Conservation (phyloP, 768 basidiomycete species). For the Amanita exitialis region DNA sequence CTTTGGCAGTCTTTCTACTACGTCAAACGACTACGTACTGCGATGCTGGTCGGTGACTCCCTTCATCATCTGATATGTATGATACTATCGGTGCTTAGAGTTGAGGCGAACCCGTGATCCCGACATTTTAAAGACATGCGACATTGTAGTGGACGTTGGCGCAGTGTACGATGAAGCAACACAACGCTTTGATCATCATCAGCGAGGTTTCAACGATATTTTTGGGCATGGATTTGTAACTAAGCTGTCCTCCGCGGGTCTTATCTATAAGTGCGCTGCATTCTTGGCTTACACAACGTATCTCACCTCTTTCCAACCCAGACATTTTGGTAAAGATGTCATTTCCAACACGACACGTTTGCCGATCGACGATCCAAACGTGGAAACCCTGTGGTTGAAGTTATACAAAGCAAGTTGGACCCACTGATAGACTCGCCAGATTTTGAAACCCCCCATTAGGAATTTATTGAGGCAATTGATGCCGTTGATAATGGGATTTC, state of each 20-base stretch:
- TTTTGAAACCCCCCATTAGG: slow-evolving; percentile 28
- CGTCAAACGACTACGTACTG: slow-evolving; percentile 67
- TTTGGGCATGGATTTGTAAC: slow-evolving; percentile 85
- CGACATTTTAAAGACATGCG: slow-evolving; percentile 61
- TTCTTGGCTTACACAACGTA: not conserved
- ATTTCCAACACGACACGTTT: slow-evolving; percentile 53
- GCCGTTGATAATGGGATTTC: slow-evolving; percentile 92
- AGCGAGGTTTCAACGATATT: slow-evolving; percentile 82
- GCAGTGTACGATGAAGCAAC: slow-evolving; percentile 77
- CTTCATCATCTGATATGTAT: not conserved
- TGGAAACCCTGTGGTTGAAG: slow-evolving; percentile 77
- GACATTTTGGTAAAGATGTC: slow-evolving; percentile 86
- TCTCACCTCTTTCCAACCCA: slow-evolving; percentile 17
- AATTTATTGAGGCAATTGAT: slow-evolving; percentile 92
- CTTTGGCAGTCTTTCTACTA: slow-evolving; percentile 85
- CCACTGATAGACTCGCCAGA: not conserved
- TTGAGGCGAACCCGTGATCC: slow-evolving; percentile 71
- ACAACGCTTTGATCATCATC: slow-evolving; percentile 91
- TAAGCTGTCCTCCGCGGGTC: slow-evolving; percentile 86
- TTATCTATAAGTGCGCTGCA: slow-evolving; percentile 81
- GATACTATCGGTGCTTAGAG: slow-evolving; percentile 22
- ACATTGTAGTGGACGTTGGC: slow-evolving; percentile 96
- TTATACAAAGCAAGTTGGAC: slow-evolving; percentile 60
- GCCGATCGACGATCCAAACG: slow-evolving; percentile 45
- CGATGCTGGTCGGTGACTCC: slow-evolving; percentile 47